Evolutionary conservation across 345 rosid species (phyloP), one percentile per base, ranked within the genome.

Genomic region (Anacardium occidentale): DNA sequence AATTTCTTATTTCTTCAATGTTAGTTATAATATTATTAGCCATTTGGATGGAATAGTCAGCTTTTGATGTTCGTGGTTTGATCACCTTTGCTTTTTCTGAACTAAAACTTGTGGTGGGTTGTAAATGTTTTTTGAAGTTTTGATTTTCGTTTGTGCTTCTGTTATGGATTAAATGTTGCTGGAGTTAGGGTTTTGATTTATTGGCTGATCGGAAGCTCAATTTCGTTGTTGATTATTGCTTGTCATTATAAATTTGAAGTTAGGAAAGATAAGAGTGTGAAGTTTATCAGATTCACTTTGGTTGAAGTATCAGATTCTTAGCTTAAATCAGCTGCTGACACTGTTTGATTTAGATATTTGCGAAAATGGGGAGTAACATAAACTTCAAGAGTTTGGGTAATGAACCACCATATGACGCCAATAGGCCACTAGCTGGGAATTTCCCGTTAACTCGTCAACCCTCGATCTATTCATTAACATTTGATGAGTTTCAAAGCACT

Each of bases 401-500:
- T 67, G 90, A 83, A 50, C 75, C 79, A 5, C 72, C 66, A 8
- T 73, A 62, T 45, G 34, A 77, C 54, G 82, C 73, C 62, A 86
- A 71, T 82, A 82, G 78, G 71, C 83, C 75, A 32, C 75, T 37
- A 37, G 42, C 75, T 44, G 88, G 83, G 64, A 79, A 45, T 69
- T 66, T 73, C 14, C 76, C 78, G 59, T 74, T 95, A 79, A 34
- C 86, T 8, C 77, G 99, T 45, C 92, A 92, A 78, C 15, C 89
- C 10, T 95, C 99, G 4, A 78, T 95, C 83, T 95, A 89, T 71
- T 81, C 97, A 5, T 80, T 92, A 68, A 95, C 98, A 3, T 92
- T 95, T 62, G 99, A 91, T 37, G 99, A 92, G 83, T 85, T 92
- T 69, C 99, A 92, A 75, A 91, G 75, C 89, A 79, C 90, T 1